Evolutionary conservation across 106 monocot genomes (phyloP), one percentile per base, ranked within the genome.

Genomic region (Posidonia australis): DNA sequence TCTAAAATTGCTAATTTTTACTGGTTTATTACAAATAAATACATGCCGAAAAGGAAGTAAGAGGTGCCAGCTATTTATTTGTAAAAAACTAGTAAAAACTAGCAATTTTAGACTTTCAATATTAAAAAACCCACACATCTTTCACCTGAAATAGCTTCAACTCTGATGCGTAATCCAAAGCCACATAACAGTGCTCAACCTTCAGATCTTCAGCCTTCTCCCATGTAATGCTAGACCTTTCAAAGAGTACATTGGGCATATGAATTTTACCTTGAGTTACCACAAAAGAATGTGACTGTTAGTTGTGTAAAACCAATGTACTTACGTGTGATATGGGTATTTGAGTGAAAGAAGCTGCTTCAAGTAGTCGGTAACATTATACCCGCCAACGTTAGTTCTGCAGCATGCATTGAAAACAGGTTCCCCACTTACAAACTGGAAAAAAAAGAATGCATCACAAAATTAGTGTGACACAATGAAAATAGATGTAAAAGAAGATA

Each of bases 291-390:
- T 7, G 7, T 36, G 7, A 36, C 2, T 36, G 36, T 36, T 7
- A 36, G n/a, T 36, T 36, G 7, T 7, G 7, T 36, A 36, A 36
- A 36, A 7, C 7, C 7, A 4, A 36, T 36, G 32, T 7, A 60
- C 82, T 64, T 80, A 96, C 90, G 58, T 49, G 67, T 96, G 96
- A 68, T 84, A 69, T 14, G 96, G 96, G 68, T 96, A 90, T 70
- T 87, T 96, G 5, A 96, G 87, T 23, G 90, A 87, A 72, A 90
- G 90, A 76, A 96, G 76, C 70, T 96, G 87, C 82, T 87, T 96
- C 74, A 96, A 62, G 83, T 87, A 90, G 44, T 96, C 82, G 51
- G 96, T 96, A 12, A 87, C 63, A 69, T 90, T 81, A 80, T 78
- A 85, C 58, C 96, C 96, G 64, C 96, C 96, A 70, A 90, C 46